Conservation (phyloP, 768 basidiomycete genomes). For the Fomitopsis pulvina region DNA sequence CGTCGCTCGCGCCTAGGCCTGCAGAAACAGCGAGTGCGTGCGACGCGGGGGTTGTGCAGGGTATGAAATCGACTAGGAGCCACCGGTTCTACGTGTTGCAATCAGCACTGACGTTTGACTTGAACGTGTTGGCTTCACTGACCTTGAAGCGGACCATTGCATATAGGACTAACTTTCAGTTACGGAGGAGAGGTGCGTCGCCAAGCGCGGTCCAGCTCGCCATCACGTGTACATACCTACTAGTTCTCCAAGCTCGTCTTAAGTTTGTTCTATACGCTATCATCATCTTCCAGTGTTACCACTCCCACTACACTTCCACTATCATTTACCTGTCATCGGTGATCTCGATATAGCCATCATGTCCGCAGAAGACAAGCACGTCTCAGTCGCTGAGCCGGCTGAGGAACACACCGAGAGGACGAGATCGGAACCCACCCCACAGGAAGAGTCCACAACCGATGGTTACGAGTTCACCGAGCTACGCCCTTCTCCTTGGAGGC, state of each 20-base stretch:
- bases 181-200: neutral
- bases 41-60: conserved; percentile 20
- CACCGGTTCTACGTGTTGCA: conserved; percentile 62
- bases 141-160: conserved; percentile 72
- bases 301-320: too few relatives aligned
- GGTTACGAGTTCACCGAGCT: conserved; percentile 38
- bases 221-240: too few relatives aligned
- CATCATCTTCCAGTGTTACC: too few relatives aligned
- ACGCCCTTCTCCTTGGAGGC: conserved; percentile 45
- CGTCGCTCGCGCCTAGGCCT: conserved; percentile 6
- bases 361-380: too few relatives aligned
- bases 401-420: too few relatives aligned
- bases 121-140: conserved; percentile 10
- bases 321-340: too few relatives aligned
- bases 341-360: too few relatives aligned
- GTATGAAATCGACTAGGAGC: conserved; percentile 81
- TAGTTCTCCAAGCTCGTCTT: too few relatives aligned
- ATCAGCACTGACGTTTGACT: neutral
- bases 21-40: conserved; percentile 12
- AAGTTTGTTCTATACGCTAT: too few relatives aligned
- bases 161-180: neutral
- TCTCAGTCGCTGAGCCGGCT: too few relatives aligned
- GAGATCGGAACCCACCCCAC: neutral
- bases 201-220: too few relatives aligned
- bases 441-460: neutral